phyloP scores from a whole-genome alignment of 75 land plant genomes.

The Pinus taeda region DNA sequence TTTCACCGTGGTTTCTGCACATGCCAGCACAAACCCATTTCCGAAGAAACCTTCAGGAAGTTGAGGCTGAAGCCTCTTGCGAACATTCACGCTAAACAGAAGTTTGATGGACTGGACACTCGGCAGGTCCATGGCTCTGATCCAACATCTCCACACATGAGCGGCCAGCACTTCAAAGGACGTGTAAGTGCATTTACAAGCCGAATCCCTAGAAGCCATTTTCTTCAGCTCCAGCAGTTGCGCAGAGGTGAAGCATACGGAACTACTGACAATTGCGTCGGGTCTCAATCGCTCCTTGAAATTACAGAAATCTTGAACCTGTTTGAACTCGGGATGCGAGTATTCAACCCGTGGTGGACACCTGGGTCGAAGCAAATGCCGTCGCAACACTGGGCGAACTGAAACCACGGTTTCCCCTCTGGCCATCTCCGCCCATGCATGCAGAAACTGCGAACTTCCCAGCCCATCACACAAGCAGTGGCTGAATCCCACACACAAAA shows the following conservation, averaged over 20 bases:
- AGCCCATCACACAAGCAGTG: conserved; percentile 64
- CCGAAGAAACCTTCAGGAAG: conserved; percentile 58
- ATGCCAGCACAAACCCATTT: conserved; percentile 61
- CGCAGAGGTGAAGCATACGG: conserved; percentile 32
- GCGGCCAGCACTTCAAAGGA: too few species aligned
- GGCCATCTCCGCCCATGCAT: conserved; percentile 57
- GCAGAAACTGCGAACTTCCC: conserved; percentile 56
- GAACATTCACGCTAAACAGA: conserved; percentile 54
- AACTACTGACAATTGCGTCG: conserved; percentile 34
- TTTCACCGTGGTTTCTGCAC: conserved; percentile 34
- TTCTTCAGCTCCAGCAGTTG: conserved; percentile 37
- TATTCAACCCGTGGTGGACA: conserved; percentile 19
- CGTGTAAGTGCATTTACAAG: neutral
- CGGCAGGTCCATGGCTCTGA: conserved; percentile 26
- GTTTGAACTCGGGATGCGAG: conserved; percentile 34
- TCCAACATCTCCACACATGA: conserved; percentile 15
- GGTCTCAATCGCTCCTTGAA: conserved; percentile 14
- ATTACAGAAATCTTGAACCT: neutral
- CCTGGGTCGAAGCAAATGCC: conserved; percentile 29
- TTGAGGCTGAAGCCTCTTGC: conserved; percentile 30
- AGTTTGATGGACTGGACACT: conserved; percentile 33
- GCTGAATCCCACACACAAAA: conserved; percentile 50
- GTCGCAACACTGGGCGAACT: conserved; percentile 31
- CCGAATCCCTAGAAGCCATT: neutral
- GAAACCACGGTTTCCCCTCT: conserved; percentile 9